Evolutionary conservation across 768 basidiomycete genomes (phyloP).

Genomic region (Daedalea quercina): DNA sequence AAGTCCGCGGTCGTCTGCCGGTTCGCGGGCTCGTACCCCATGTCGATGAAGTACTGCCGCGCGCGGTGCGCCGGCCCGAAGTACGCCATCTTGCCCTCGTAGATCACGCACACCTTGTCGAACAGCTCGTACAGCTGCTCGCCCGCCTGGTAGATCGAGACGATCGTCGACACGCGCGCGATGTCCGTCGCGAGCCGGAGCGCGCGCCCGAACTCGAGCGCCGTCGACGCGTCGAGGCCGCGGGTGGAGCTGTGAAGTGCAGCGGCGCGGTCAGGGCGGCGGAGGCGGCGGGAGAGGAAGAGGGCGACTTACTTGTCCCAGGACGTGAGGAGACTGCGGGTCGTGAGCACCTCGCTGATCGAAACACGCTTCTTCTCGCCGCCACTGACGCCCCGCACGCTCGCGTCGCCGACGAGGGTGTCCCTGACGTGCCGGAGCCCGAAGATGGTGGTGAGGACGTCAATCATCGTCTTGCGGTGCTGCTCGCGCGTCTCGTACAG

Average conservation of each 20-base stretch:
- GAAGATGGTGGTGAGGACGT: slow-evolving; percentile 60
- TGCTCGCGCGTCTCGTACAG: slow-evolving; percentile 35
- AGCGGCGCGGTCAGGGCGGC: neutral
- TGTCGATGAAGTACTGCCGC: slow-evolving; percentile 63
- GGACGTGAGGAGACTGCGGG: slow-evolving; percentile 51
- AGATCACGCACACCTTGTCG: slow-evolving; percentile 77
- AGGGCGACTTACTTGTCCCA: slow-evolving; percentile 78
- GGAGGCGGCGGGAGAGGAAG: too few species aligned
- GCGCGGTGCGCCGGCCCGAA: slow-evolving; percentile 65
- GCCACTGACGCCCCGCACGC: slow-evolving; percentile 67
- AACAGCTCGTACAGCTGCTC: slow-evolving; percentile 60
- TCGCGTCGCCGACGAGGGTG: slow-evolving; percentile 74
- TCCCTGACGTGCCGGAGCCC: slow-evolving; percentile 67
- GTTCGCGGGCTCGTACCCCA: slow-evolving; percentile 50
- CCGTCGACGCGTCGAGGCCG: slow-evolving; percentile 48
- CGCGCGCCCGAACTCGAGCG: slow-evolving; percentile 51
- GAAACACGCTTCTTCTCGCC: slow-evolving; percentile 78
- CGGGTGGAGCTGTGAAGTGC: slow-evolving; percentile 38
- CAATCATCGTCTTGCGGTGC: slow-evolving; percentile 37
- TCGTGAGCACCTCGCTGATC: slow-evolving; percentile 66
- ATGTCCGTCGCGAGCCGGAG: slow-evolving; percentile 51
- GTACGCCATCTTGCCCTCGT: slow-evolving; percentile 69
- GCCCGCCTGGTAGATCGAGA: slow-evolving; percentile 83
- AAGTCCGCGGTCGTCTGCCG: slow-evolving; percentile 59
- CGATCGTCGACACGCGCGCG: slow-evolving; percentile 46